phyloP scores from a whole-genome alignment of 495 filamentous ascomycete genomes.

The Xylaria sp. region DNA sequence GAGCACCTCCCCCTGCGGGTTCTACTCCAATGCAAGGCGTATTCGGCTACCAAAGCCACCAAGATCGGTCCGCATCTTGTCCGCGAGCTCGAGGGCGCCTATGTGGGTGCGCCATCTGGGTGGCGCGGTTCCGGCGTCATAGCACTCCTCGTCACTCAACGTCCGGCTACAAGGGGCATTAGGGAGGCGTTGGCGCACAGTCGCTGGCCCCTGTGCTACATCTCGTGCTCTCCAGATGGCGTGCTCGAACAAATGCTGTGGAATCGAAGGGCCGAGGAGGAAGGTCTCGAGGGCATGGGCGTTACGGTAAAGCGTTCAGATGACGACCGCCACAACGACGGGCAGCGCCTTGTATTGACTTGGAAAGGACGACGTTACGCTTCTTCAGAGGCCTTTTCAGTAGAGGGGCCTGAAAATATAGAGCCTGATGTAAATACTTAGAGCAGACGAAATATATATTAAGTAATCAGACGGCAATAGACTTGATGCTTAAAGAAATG shows the following conservation, averaged over 20 bases:
- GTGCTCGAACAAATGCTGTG: slow-evolving; percentile 69
- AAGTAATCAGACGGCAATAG: background rate
- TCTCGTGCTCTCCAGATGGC: slow-evolving; percentile 58
- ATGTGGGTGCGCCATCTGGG: slow-evolving; percentile 70
- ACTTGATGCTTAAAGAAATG: background rate
- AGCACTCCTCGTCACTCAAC: slow-evolving; percentile 65
- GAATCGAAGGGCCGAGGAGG: slow-evolving; percentile 67
- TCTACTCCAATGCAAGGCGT: slow-evolving; percentile 80
- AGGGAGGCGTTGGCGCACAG: slow-evolving; percentile 72
- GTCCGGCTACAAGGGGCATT: slow-evolving; percentile 59
- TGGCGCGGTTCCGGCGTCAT: slow-evolving; percentile 68
- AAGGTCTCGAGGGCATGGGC: slow-evolving; percentile 69
- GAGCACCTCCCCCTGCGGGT: slow-evolving; percentile 60
- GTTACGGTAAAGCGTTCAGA: slow-evolving; percentile 62
- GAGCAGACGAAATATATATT: background rate
- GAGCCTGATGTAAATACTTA: background rate
- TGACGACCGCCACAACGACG: slow-evolving; percentile 34
- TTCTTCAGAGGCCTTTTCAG: background rate
- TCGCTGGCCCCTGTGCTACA: slow-evolving; percentile 67
- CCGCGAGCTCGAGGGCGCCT: slow-evolving; percentile 86
- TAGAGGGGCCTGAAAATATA: background rate
- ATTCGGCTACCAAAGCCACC: slow-evolving; percentile 49
- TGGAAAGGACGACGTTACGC: slow-evolving; percentile 61
- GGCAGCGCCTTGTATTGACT: slow-evolving; percentile 54
- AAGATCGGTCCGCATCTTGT: slow-evolving; percentile 69